Evolutionary conservation across 1,284 basidiomycete species (phyloP).

Genomic region (Tilletia setariae): DNA sequence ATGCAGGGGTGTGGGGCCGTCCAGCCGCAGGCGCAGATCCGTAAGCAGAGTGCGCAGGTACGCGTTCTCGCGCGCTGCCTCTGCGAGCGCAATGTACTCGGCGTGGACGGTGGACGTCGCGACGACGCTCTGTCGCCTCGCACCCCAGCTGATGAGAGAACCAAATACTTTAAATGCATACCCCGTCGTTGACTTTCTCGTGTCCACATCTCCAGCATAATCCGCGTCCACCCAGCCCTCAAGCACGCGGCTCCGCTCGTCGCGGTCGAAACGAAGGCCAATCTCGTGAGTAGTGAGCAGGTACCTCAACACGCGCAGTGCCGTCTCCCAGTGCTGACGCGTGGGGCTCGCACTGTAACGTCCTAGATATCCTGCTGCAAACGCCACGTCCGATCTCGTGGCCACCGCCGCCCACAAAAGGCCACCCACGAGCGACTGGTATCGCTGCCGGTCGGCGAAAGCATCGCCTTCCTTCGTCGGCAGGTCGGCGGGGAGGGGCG

Average conservation of each 20-base stretch:
- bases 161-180: not conserved
- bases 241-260: not conserved
- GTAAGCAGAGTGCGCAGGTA: too few relatives aligned
- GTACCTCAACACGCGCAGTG: not conserved
- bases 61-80: too few relatives aligned
- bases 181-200: not conserved
- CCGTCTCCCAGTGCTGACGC: not conserved
- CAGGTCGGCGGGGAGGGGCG: not conserved
- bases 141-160: not conserved
- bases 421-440: not conserved
- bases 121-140: not conserved
- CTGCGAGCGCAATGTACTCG: too few relatives aligned
- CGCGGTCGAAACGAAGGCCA: not conserved
- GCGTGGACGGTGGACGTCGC: too few relatives aligned
- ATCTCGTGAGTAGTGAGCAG: not conserved
- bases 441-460: not conserved
- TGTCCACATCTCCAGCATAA: not conserved
- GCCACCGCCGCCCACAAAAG: not conserved
- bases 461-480: not conserved
- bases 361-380: too few relatives aligned
- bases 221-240: constrained; percentile 1
- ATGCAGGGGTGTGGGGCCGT: too few relatives aligned
- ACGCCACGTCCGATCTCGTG: not conserved
- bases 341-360: not conserved
- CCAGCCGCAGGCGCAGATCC: too few relatives aligned